These are phyloP conservation scores for Podospora pseudoanserina DNA, from an alignment of 495 filamentous ascomycete genomes.

Conservation along the genomic window DNA sequence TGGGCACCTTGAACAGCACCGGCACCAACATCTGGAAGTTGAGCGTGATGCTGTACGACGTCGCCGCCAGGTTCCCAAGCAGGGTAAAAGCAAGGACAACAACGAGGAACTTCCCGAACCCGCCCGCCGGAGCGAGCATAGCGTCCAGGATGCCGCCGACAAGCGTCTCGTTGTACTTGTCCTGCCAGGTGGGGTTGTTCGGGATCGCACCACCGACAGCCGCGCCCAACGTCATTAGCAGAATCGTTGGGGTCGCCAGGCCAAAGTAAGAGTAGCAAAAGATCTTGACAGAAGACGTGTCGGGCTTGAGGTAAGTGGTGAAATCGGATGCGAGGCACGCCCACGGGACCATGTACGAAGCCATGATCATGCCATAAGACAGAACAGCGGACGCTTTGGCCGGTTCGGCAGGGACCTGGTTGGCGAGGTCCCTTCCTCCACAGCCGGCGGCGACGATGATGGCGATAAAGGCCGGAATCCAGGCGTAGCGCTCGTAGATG, in stretches of 20 bases:
- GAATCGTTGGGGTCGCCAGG: constrained; percentile 44
- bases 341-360: constrained; percentile 47
- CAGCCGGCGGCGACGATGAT: constrained; percentile 35
- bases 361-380: constrained; percentile 44
- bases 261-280: constrained; percentile 47
- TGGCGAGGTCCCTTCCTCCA: constrained; percentile 33
- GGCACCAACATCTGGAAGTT: constrained; percentile 55
- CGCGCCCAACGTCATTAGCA: constrained; percentile 53
- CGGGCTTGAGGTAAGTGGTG: constrained; percentile 46
- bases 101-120: constrained; percentile 55
- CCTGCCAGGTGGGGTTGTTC: constrained; percentile 42
- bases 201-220: constrained; percentile 48
- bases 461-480: constrained; percentile 53
- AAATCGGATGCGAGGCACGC: constrained; percentile 46
- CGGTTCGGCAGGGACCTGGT: constrained; percentile 28
- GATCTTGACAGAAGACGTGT: constrained; percentile 41
- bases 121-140: constrained; percentile 49
- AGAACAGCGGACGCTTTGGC: constrained; percentile 31
- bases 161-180: constrained; percentile 43
- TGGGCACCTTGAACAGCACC: constrained; percentile 45
- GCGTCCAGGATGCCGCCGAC: constrained; percentile 54
- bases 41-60: constrained; percentile 50
- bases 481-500: constrained; percentile 59
- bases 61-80: constrained; percentile 50
- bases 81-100: constrained; percentile 51